A percentile compares a stretch with the other conserved stretches of the same genome.
Conservation (phyloP, 2,329 filamentous ascomycete genomes). For the Phaeosphaeriaceae sp. region DNA sequence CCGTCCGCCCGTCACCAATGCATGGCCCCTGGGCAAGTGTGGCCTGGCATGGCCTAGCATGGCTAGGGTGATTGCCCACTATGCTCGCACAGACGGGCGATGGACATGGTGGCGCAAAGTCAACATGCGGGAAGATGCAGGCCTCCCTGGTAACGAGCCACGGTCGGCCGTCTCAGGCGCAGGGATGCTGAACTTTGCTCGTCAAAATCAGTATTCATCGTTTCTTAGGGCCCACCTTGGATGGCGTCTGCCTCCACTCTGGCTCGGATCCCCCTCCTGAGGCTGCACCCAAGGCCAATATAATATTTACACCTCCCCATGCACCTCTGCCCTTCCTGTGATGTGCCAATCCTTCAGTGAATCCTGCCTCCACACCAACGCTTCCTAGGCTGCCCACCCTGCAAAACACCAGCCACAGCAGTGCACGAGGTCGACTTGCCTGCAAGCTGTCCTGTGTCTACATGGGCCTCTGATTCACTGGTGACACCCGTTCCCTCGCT, state of each 20-base stretch:
- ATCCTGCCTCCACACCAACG: conserved; percentile 14
- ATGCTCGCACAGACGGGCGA: conserved; percentile 3
- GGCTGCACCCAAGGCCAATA: conserved; percentile 31
- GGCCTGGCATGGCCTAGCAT: too few species aligned
- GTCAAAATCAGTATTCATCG: conserved; percentile 28
- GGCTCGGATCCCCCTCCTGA: conserved; percentile 26
- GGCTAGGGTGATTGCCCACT: background rate
- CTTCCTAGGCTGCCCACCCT: conserved; percentile 15
- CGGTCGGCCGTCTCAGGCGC: conserved; percentile 19
- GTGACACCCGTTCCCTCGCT: conserved; percentile 37
- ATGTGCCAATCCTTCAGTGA: too few species aligned
- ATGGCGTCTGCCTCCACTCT: conserved; percentile 15
- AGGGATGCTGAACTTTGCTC: conserved; percentile 19
- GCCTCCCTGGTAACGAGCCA: conserved; percentile 25
- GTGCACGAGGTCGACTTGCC: conserved; percentile 30
- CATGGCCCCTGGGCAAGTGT: conserved; percentile 12
- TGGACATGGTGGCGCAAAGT: conserved; percentile 30
- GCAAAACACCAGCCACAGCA: conserved; percentile 23
- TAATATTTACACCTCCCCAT: conserved; percentile 32
- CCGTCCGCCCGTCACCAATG: conserved; percentile 31
- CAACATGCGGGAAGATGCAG: conserved; percentile 26
- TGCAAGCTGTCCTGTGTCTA: conserved; percentile 13
- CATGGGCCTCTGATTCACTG: conserved; percentile 32
- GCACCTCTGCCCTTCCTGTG: conserved; percentile 17
- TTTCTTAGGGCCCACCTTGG: conserved; percentile 23